Percentiles rank a stretch among this genome's conserved stretches.
Conservation (phyloP, 2,329 filamentous ascomycete genomes). For the Botrytis porri region DNA sequence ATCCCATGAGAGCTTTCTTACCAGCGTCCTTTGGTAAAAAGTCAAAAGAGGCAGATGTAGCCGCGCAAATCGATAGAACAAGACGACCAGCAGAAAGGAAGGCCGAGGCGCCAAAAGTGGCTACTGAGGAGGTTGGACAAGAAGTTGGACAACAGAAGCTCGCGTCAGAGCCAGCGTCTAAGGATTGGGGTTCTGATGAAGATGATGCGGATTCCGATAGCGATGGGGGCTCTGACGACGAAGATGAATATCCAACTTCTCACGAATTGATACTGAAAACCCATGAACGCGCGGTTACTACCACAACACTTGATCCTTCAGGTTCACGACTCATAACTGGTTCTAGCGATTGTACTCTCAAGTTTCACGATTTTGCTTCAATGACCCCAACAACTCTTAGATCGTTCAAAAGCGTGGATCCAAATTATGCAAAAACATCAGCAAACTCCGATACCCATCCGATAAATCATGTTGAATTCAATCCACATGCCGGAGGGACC, state of each 20-base stretch:
- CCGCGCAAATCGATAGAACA: constrained; percentile 76
- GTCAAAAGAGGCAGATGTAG: constrained; percentile 67
- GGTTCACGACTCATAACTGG: constrained; percentile 85
- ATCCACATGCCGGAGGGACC: constrained; percentile 72
- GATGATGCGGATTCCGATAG: constrained; percentile 49
- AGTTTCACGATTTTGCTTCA: constrained; percentile 90
- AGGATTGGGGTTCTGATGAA: constrained; percentile 42
- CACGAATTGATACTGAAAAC: constrained; percentile 93
- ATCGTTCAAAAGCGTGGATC: constrained; percentile 90
- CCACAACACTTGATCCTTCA: constrained; percentile 77
- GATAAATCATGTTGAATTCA: constrained; percentile 84
- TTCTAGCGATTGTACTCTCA: constrained; percentile 85
- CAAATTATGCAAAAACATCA: constrained; percentile 70
- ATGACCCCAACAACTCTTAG: constrained; percentile 94
- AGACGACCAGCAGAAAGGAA: constrained; percentile 53
- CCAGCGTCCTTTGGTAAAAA: constrained; percentile 85
- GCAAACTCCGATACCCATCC: constrained; percentile 79
- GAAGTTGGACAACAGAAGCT: constrained; percentile 33
- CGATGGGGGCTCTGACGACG: constrained; percentile 63
- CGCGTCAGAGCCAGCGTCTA: constrained; percentile 36
- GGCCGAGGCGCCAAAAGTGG: constrained; percentile 26
- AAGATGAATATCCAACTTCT: constrained; percentile 86
- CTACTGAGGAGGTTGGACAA: constrained; percentile 22
- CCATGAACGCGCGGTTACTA: constrained; percentile 83
- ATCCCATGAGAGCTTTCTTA: constrained; percentile 73